Conservation (phyloP, 2,329 filamentous ascomycete species). For the Colletotrichum musicola region DNA sequence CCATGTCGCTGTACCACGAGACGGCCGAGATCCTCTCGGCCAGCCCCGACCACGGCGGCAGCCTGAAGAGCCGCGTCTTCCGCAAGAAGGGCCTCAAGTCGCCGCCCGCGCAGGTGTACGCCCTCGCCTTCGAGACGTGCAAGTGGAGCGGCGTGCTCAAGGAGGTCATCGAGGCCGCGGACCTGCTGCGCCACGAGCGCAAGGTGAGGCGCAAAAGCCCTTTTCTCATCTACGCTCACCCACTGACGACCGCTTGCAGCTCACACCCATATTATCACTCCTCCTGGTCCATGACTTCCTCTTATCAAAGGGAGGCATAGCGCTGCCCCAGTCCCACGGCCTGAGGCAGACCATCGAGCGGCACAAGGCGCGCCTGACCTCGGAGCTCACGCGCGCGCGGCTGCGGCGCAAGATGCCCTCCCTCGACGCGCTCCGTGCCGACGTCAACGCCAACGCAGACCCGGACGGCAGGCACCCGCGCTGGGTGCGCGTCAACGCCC, state of each 20-base stretch:
- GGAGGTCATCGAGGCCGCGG: slow-evolving; percentile 88
- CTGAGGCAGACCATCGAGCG: slow-evolving; percentile 80
- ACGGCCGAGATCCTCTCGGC: slow-evolving; percentile 80
- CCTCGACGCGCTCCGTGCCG: slow-evolving; percentile 72
- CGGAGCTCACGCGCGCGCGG: slow-evolving; percentile 85
- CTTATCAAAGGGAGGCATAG: slow-evolving; percentile 83
- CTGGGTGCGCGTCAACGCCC: slow-evolving; percentile 89
- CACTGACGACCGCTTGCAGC: slow-evolving; percentile 59
- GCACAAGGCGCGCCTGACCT: slow-evolving; percentile 83
- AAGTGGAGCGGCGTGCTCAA: slow-evolving; percentile 92
- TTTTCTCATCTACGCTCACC: too few species aligned
- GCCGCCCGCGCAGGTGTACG: slow-evolving; percentile 85
- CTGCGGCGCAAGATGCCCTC: slow-evolving; percentile 78
- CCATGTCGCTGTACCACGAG: slow-evolving; percentile 96
- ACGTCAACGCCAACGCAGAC: slow-evolving; percentile 66
- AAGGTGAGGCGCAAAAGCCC: slow-evolving; percentile 70
- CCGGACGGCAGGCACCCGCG: slow-evolving; percentile 77
- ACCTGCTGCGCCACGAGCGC: slow-evolving; percentile 81
- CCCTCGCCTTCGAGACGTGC: slow-evolving; percentile 84
- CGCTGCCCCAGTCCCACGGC: slow-evolving; percentile 83
- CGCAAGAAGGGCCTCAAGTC: slow-evolving; percentile 80
- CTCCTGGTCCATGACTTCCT: slow-evolving; percentile 90
- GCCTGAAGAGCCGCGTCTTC: slow-evolving; percentile 89
- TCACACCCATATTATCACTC: slow-evolving; percentile 83
- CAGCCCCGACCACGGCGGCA: slow-evolving; percentile 77